phyloP scores from a whole-genome alignment of 2,329 filamentous ascomycete genomes.

The Microdochium trichocladiopsis region DNA sequence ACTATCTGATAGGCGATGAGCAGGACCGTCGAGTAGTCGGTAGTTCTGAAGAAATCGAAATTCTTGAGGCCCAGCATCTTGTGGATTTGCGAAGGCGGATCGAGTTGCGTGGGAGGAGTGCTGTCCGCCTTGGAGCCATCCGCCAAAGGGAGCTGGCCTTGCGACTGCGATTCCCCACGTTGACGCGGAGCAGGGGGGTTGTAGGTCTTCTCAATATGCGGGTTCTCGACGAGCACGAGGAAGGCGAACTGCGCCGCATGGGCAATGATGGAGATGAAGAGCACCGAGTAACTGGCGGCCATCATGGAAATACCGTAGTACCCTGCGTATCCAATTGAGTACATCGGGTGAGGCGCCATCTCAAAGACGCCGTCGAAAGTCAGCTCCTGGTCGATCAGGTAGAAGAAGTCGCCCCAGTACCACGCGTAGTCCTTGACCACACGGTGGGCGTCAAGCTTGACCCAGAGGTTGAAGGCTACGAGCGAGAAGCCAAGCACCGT shows the following conservation, averaged over 20 bases:
- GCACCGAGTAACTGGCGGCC: conserved; percentile 93
- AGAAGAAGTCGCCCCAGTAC: conserved; percentile 99
- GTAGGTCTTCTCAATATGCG: conserved; percentile 97
- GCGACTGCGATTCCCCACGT: conserved; percentile 24
- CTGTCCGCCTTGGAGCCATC: conserved; percentile 9
- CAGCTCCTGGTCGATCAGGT: conserved; percentile 92
- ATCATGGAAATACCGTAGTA: conserved; percentile 99
- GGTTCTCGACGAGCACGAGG: conserved; percentile 85
- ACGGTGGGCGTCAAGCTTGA: conserved; percentile 93
- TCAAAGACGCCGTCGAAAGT: conserved; percentile 99
- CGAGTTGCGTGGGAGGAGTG: conserved; percentile 15
- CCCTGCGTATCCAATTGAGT: conserved; percentile 94
- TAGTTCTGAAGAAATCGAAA: conserved; percentile 80
- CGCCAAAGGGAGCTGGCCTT: conserved; percentile 4
- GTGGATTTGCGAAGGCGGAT: conserved; percentile 62
- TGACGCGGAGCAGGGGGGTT: conserved; percentile 77
- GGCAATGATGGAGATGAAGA: conserved; percentile 93
- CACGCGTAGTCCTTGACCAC: conserved; percentile 99
- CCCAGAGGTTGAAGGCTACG: conserved; percentile 94
- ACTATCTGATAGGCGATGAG: conserved; percentile 68
- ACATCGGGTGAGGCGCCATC: conserved; percentile 98
- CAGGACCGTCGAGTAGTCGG: conserved; percentile 74
- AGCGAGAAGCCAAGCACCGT: conserved; percentile 74
- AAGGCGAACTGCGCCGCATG: conserved; percentile 94
- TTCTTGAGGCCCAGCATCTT: conserved; percentile 78